Evolutionary conservation across 768 basidiomycete species (phyloP), one percentile per base, ranked within the genome.

Genomic region (Crepidotus variabilis): DNA sequence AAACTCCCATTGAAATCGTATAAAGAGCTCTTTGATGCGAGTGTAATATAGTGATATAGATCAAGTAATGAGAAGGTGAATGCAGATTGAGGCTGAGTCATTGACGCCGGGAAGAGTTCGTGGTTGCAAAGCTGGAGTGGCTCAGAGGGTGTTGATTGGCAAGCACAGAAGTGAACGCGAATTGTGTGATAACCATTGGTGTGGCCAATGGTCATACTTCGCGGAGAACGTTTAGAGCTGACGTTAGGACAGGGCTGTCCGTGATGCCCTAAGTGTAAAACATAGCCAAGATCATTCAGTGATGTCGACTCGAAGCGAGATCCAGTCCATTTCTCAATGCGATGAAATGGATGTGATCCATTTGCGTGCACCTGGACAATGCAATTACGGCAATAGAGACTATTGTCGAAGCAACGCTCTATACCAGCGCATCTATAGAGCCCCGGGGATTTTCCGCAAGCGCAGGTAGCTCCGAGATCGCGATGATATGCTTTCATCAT

Each of bases 1-100:
- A 72, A 48, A 11, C 63, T 55, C 32, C 55, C 47, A 36, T 63
- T 47, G 47, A 68, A 77, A 50, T 76, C 70, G 35, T 69, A 71
- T 23, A 55, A 32, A 3, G 54, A 49, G 16, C n/a, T 55, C 11
- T 55, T 55, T 23, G 54, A 55, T 48, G 47, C 47, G 28, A 48
- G 54, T 14, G 46, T 47, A 8, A 47, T 47, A 18, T 49, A 47
- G 24, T 55, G 20, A 21, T 35, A 55, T 23, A 47, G 54, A 16
- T 55, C 54, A 22, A 55, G 54, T 47, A 55, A n/a, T 20, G 28
- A 45, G 21, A 55, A 55, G 5, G 54, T 47, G 35, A 55, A 55
- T 21, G 54, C 54, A 10, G 54, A 47, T 35, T 49, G 54, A 2
- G 54, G 54, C 11, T 49, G 54, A 18, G 32, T 32, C 46, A 55